Evolutionary conservation across 208 protist genomes (phyloP), one percentile per base, ranked within the genome.

Genomic region (Histomonas meleagridis): DNA sequence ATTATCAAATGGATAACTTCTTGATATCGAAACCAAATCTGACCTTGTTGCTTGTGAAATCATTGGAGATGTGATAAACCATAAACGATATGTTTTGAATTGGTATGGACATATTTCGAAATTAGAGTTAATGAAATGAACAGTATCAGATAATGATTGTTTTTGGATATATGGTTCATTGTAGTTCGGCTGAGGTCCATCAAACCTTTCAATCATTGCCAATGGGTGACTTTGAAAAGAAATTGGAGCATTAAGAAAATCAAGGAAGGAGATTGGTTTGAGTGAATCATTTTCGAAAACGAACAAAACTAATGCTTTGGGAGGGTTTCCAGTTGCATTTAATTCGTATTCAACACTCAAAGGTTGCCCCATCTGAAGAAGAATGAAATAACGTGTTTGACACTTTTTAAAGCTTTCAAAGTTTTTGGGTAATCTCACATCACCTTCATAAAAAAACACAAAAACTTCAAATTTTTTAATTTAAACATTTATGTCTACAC

Each of bases 121-220:
- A 55, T 86, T 43, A n/a, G n/a, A n/a, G n/a, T 86, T 86, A 46
- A 55, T 86, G 76, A n/a, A 86, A 32, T 86, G 46, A 26, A 57
- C 76, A 38, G 35, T 43, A 57, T 86, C 76, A 18, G 12, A 1
- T 12, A 46, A 28, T 21, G 76, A 53, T 10, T 55, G 18, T 1
- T 46, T 86, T n/a, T 43, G 3, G 1, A 38, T 35, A 0, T 40
- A 18, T 28, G 18, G 14, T 16, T 51, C 28, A 86, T 38, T n/a
- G 26, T 55, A 23, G 9, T 12, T 12, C 16, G 76, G 21, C n/a
- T 10, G 21, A 3, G 40, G 18, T 55, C 46, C 46, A 23, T 51
- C 26, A 35, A 48, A 51, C 18, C 46, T 40, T 38, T 86, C 76
- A 10, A 86, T 7, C 26, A 43, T 28, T 43, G 55, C n/a, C 7